Evolutionary conservation across 371 early-diverging fungal species (phyloP), one percentile per base, ranked within the genome.

Genomic region (Basidiobolus meristosporus): DNA sequence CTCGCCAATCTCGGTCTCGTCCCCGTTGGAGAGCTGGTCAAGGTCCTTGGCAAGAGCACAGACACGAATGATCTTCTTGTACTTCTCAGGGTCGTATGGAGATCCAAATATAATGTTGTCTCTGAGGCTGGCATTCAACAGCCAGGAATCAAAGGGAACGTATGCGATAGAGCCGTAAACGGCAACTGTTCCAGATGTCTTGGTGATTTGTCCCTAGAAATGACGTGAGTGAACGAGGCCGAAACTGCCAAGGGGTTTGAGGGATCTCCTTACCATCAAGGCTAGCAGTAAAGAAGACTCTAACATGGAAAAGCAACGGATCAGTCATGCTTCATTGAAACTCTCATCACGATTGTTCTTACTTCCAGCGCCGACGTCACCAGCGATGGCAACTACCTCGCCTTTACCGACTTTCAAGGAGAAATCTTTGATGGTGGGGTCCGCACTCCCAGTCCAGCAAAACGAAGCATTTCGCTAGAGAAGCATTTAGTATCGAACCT

Each of bases 1-100:
- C 45, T 84, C 86, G 35, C 86, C 88, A 48, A 86, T 75, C 52
- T 82, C 80, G 0, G 88, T 89, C 50, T 61, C 44, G 46, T 88
- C 87, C 36, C 84, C 86, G 6, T 63, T 52, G 10, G 59, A 56
- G 23, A 83, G 50, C 12, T 50, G 60, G 19, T 65, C 63, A 40
- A 90, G 48, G 48, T 90, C 91, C 5, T 72, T 52, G 35, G 55
- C 62, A n/a, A 77, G 50, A n/a, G 73, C 73, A 32, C 72, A 73
- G 15, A 62, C 61, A 1, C 61, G 56, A 12, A 77, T 36, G n/a
- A 68, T 63, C 31, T 66, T 57, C 38, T 61, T 57, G 52, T 74
- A 76, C 15, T 63, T 57, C 22, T 56, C 49, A 23, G 42, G 44
- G 33, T 73, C 59, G 40, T 57, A 76, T 14, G 44, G 39, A 7